These are phyloP conservation scores for Zasmidium citrigriseum DNA, from an alignment of 2,329 filamentous ascomycete genomes.

Conservation along the genomic window DNA sequence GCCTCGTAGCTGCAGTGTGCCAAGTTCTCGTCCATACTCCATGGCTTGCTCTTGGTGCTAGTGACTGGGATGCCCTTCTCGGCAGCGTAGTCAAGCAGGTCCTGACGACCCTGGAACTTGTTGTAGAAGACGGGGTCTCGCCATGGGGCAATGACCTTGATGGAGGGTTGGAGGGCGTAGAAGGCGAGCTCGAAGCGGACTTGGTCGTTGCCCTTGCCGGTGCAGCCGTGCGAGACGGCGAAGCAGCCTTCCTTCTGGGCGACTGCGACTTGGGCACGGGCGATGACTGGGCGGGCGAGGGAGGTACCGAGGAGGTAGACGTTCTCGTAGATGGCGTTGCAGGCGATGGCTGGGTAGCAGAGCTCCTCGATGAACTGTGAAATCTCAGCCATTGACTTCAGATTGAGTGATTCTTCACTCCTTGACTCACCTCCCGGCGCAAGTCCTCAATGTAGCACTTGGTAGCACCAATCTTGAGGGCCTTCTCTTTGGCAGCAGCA, in stretches of 20 bases:
- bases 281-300: conserved; percentile 70
- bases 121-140: conserved; percentile 69
- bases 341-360: conserved; percentile 77
- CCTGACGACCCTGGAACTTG: conserved; percentile 69
- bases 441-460: conserved; percentile 66
- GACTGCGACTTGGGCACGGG: conserved; percentile 65
- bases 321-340: conserved; percentile 62
- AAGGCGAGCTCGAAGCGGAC: conserved; percentile 66
- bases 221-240: conserved; percentile 55
- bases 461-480: conserved; percentile 67
- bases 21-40: conserved; percentile 69
- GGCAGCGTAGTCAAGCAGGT: conserved; percentile 71
- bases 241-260: conserved; percentile 63
- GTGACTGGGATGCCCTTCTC: conserved; percentile 69
- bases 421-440: conserved; percentile 46
- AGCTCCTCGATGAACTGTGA: conserved; percentile 72
- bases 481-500: conserved; percentile 71
- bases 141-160: conserved; percentile 77
- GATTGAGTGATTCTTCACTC: neutral
- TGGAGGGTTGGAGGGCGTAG: conserved; percentile 63
- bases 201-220: conserved; percentile 66
- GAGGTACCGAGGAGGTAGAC: conserved; percentile 58
- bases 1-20: conserved; percentile 81
- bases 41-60: conserved; percentile 71
- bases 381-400: neutral